A percentile compares a stretch with the other conserved stretches of the same genome.
These are phyloP conservation scores for Hypomyces rosellus DNA, from an alignment of 2,329 filamentous ascomycete species.

Conservation along the genomic window DNA sequence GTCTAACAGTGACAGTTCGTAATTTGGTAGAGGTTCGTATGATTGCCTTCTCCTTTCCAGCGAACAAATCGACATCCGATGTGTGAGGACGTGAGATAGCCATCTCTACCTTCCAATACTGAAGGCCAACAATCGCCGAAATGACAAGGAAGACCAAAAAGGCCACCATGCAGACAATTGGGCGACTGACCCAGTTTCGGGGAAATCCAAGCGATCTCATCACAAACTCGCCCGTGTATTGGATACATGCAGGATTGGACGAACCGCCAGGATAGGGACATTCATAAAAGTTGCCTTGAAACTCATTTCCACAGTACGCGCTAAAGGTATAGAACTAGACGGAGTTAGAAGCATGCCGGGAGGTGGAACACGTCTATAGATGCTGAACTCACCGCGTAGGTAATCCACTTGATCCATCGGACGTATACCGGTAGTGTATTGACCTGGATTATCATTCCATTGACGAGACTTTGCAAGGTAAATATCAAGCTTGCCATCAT, in stretches of 20 bases:
- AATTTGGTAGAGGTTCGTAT: constrained; percentile 45
- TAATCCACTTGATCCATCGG: constrained; percentile 68
- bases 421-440: constrained; percentile 70
- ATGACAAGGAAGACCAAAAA: constrained; percentile 59
- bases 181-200: constrained; percentile 57
- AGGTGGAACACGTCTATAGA: not conserved
- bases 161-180: constrained; percentile 55
- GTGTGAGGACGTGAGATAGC: constrained; percentile 57
- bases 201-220: constrained; percentile 65
- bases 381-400: constrained; percentile 44
- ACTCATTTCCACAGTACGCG: constrained; percentile 66
- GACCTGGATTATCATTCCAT: constrained; percentile 69
- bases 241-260: constrained; percentile 56
- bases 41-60: constrained; percentile 64
- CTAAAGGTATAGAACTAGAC: constrained; percentile 62
- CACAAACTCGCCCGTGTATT: constrained; percentile 64
- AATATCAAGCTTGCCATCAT: constrained; percentile 67
- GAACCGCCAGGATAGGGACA: constrained; percentile 60
- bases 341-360: no score
- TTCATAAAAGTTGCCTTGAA: constrained; percentile 64
- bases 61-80: constrained; percentile 55
- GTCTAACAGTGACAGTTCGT: constrained; percentile 56
- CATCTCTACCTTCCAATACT: constrained; percentile 61
- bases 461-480: constrained; percentile 67
- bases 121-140: constrained; percentile 54